These are phyloP conservation scores for Candida railenensis DNA, from an alignment of 805 yeast species.

Conservation along the genomic window DNA sequence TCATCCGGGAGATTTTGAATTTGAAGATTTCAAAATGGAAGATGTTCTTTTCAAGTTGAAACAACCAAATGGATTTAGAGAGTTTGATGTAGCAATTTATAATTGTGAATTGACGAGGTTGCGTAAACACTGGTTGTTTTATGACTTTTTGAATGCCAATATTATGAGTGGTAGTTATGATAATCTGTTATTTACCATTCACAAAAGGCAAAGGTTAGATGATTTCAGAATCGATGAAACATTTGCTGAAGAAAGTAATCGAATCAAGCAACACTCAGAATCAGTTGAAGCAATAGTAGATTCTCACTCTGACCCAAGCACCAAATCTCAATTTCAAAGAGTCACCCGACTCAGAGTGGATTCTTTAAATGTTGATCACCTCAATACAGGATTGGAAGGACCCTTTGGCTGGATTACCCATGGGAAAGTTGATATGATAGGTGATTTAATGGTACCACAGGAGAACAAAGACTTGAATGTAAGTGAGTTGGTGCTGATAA, in stretches of 20 bases:
- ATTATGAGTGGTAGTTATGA: constrained; percentile 90
- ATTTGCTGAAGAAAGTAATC: constrained; percentile 12
- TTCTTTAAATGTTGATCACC: constrained; percentile 80
- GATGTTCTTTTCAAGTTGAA: constrained; percentile 79
- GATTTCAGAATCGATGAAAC: constrained; percentile 33
- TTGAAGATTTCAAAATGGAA: constrained; percentile 76
- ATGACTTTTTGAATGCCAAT: constrained; percentile 81
- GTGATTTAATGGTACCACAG: constrained; percentile 82
- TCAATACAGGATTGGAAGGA: constrained; percentile 87
- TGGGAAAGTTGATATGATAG: constrained; percentile 91
- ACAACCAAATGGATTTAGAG: constrained; percentile 80
- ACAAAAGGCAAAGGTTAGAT: constrained; percentile 64
- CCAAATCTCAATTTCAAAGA: constrained; percentile 46
- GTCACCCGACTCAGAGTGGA: constrained; percentile 83
- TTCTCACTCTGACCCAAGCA: not conserved
- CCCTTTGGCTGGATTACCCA: constrained; percentile 96
- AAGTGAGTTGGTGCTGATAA: constrained; percentile 47
- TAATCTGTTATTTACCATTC: constrained; percentile 88
- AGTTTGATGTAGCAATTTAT: constrained; percentile 85
- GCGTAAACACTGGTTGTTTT: constrained; percentile 90
- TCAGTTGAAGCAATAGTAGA: not conserved
- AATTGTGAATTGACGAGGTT: constrained; percentile 76
- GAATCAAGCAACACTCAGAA: not conserved
- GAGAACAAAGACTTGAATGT: constrained; percentile 51
- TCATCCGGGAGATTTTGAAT: constrained; percentile 89